Evolutionary conservation across 768 basidiomycete species (phyloP).

Genomic region (Tricholoma sp.): DNA sequence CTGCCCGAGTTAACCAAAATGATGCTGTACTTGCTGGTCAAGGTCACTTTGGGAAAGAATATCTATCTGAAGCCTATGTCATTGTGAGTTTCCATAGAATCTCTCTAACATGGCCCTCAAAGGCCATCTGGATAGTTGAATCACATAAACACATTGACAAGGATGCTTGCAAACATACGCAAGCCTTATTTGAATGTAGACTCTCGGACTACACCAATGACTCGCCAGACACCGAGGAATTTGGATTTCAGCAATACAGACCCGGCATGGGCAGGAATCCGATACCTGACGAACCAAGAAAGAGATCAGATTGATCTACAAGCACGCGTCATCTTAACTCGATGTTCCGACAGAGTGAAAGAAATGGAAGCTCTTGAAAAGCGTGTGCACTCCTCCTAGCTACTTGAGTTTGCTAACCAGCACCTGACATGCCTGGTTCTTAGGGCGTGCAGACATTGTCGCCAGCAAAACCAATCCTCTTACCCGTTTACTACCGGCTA

Average conservation of each 20-base stretch:
- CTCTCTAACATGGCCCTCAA: neutral
- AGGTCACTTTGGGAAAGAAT: constrained; percentile 53
- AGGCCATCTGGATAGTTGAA: constrained; percentile 43
- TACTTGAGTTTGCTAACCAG: constrained; percentile 11
- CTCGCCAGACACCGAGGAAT: constrained; percentile 45
- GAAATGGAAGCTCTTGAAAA: constrained; percentile 88
- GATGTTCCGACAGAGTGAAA: constrained; percentile 83
- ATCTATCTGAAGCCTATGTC: constrained; percentile 69
- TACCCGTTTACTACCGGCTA: constrained; percentile 64
- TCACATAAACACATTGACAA: constrained; percentile 64
- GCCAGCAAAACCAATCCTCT: constrained; percentile 63
- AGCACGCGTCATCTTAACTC: constrained; percentile 77
- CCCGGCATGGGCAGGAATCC: constrained; percentile 57
- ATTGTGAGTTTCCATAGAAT: constrained; percentile 40
- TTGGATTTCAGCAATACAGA: constrained; percentile 48
- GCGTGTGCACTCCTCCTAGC: constrained; percentile 47
- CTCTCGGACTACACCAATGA: constrained; percentile 45
- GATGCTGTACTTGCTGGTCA: constrained; percentile 34
- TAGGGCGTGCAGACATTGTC: constrained; percentile 65
- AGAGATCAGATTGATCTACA: constrained; percentile 95
- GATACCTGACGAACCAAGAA: constrained; percentile 81
- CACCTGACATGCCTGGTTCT: constrained; percentile 10
- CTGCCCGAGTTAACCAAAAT: constrained; percentile 24
- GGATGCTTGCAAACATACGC: constrained; percentile 72
- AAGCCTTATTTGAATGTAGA: constrained; percentile 86